These are phyloP conservation scores for Penstemon eatonii DNA, from an alignment of 257 asterid genomes.

Conservation along the genomic window DNA sequence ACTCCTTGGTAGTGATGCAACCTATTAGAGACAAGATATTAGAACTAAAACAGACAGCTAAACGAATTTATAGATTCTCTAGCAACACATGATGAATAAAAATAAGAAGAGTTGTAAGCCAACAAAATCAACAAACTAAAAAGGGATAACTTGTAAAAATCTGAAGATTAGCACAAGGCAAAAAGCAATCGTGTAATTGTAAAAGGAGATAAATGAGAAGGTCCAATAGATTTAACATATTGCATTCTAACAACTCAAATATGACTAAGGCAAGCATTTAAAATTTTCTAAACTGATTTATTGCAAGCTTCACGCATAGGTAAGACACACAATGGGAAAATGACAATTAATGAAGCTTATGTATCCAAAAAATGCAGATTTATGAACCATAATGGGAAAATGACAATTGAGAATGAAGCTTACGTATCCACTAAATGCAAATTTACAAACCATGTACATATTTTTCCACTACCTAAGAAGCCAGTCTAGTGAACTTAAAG, in stretches of 20 bases:
- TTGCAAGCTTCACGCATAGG: not conserved
- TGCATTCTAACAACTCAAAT: too few species aligned
- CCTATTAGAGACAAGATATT: slow-evolving; percentile 40
- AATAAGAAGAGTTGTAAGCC: not conserved
- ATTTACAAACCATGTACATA: not conserved
- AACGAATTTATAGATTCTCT: too few species aligned
- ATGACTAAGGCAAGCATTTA: too few species aligned
- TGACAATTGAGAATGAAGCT: not conserved
- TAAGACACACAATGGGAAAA: not conserved
- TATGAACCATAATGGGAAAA: not conserved
- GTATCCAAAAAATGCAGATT: not conserved
- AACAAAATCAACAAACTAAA: not conserved
- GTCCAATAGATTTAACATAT: not conserved
- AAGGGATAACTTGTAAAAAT: not conserved
- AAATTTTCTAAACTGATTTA: too few species aligned
- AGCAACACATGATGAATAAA: too few species aligned
- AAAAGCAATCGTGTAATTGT: not conserved
- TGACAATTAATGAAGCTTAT: not conserved
- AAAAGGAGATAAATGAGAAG: not conserved
- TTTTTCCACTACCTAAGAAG: not conserved
- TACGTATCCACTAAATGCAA: not conserved
- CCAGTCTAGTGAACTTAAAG: slow-evolving; percentile 3
- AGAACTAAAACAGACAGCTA: not conserved
- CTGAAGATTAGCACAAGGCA: slow-evolving; percentile 4
- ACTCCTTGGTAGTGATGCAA: slow-evolving; percentile 87